Conservation (phyloP, 768 basidiomycete species). For the Pisolithus tinctorius region DNA sequence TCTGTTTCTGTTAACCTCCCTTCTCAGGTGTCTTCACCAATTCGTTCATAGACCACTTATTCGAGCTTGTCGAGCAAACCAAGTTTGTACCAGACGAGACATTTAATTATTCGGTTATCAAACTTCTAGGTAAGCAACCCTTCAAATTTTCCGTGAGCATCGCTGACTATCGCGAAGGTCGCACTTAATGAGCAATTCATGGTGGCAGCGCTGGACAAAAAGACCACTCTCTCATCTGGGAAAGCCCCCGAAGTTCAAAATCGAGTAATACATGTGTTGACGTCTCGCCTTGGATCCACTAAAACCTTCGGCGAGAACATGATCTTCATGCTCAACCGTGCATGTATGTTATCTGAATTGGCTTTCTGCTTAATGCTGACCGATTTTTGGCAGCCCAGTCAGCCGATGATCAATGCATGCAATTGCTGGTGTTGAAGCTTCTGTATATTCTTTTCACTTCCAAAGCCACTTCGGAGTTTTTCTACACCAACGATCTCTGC, state of each 20-base stretch:
- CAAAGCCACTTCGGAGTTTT: conserved; percentile 87
- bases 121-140: conserved; percentile 67
- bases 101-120: conserved; percentile 94
- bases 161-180: conserved; percentile 43
- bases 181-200: conserved; percentile 98
- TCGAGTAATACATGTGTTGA: conserved; percentile 74
- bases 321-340: conserved; percentile 98
- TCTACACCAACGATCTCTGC: conserved; percentile 95
- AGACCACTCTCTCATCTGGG: conserved; percentile 14
- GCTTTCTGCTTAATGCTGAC: conserved; percentile 4
- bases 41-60: conserved; percentile 79
- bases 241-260: conserved; percentile 50
- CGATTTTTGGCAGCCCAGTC: conserved; percentile 55
- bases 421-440: conserved; percentile 88
- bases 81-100: conserved; percentile 82
- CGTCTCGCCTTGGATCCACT: conserved; percentile 77
- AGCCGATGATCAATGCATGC: conserved; percentile 90
- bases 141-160: background rate
- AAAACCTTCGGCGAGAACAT: conserved; percentile 98
- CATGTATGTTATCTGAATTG: conserved; percentile 51
- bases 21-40: conserved; percentile 70
- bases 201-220: conserved; percentile 62
- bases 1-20: conserved; percentile 1
- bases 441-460: conserved; percentile 94
- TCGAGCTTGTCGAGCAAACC: conserved; percentile 92